Evolutionary conservation across 2,329 filamentous ascomycete species (phyloP), one percentile per base, ranked within the genome.

Genomic region (Aspergillus melleus): DNA sequence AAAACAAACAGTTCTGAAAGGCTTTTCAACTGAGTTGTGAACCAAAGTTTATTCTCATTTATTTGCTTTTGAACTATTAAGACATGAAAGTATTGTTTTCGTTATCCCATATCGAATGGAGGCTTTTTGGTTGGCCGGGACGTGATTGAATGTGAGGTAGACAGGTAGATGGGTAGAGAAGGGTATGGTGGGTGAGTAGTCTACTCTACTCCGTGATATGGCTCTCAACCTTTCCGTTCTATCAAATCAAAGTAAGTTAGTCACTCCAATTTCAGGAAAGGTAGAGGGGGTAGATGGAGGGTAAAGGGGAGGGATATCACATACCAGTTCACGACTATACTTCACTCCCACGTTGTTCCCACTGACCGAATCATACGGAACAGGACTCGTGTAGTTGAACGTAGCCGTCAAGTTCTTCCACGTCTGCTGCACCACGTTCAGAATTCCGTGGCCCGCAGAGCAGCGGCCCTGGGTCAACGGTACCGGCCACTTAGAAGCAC

Each of bases 371-470:
- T 72, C 69, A 36, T 68, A 68, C 2, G 70, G 69, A 36, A 72
- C 59, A 29, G 74, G 74, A 52, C 64, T 71, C 49, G 68, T 70
- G 65, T 76, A 75, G 64, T 75, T 72, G 61, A 72, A 71, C 16
- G 70, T 72, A 2, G 74, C 59, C 3, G 58, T 56, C 11, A 66
- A 44, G 8, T 63, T 47, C 29, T 65, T 66, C 50, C 66, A 76
- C 49, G 70, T 74, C 54, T 71, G 58, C 65, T 72, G 68, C 57
- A 76, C 73, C 19, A 62, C 39, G 8, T 70, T 62, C 36, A 75
- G 59, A 30, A 76, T 72, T 47, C 72, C 73, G 29, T 76, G 60
- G 16, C 74, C 74, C 39, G 68, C 73, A n/a, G 74, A 74, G 62
- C 74, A 76, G 16, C 67, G 61, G 4, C 64, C 70, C 42, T 68